Evolutionary conservation across 2,329 filamentous ascomycete species (phyloP), one percentile per base, ranked within the genome.

Genomic region (Venturia pyrina): DNA sequence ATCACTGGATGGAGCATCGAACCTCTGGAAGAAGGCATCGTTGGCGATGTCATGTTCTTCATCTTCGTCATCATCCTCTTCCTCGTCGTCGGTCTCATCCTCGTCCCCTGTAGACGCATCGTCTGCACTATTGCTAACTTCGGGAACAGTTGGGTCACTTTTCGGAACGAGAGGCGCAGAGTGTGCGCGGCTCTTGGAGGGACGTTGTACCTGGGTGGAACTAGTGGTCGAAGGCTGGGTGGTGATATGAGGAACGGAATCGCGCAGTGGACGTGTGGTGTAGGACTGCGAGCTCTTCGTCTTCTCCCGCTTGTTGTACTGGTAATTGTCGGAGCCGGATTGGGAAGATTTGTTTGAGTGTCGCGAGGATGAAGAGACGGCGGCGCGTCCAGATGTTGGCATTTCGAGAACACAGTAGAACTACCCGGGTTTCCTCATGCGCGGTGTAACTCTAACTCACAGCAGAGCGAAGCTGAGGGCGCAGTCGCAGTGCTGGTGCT

Each of bases 71-170:
- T 75, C 75, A 62, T 69, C 66, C 28, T 75, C 74, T 37, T 74
- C 73, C 69, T 72, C 73, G 56, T 75, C 75, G 63, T 69, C 66
- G 24, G 60, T 61, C 46, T 64, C 62, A 13, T 37, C 63, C 21
- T 41, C 37, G 19, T 56, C 43, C 32, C 88, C n/a, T 88, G 86
- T 1, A 84, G 84, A 71, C 87, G 90, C 72, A 84, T 86, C 61
- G 67, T 66, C 68, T 68, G 65, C 37, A 65, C 50, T 67, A n/a
- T 68, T 63, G 67, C 66, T 67, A 28, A 65, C 65, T 21, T 71
- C 70, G 67, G 67, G 63, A 62, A 69, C 70, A 32, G 19, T 37
- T 59, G 57, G 43, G 32, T 69, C 70, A 70, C 64, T 67, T 68
- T 72, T 73, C 66, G 75, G 72, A 41, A 73, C 68, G 67, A 71